phyloP scores from a whole-genome alignment of 2,329 filamentous ascomycete genomes.

The Colletotrichum lupini region DNA sequence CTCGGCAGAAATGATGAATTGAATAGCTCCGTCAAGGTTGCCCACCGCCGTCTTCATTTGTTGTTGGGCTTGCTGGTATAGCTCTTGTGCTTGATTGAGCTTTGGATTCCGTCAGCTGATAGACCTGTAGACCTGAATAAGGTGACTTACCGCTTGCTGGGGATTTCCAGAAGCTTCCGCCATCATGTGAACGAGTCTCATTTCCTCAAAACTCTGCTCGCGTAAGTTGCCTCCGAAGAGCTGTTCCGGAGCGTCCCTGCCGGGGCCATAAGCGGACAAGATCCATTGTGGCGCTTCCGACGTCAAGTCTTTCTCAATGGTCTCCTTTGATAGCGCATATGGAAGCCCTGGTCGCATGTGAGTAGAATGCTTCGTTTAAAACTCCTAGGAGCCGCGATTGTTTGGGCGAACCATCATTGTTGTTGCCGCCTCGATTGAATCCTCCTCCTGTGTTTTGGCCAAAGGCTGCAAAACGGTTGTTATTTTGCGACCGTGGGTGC shows the following conservation, averaged over 20 bases:
- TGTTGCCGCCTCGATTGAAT: constrained; percentile 32
- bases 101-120: constrained; percentile 43
- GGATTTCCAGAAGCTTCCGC: constrained; percentile 70
- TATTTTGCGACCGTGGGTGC: constrained; percentile 53
- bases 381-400: no score
- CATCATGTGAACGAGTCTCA: constrained; percentile 78
- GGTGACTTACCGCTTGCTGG: constrained; percentile 58
- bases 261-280: constrained; percentile 86
- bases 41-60: constrained; percentile 79
- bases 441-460: constrained; percentile 32
- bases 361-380: neutral
- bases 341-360: constrained; percentile 37
- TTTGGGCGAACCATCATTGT: constrained; percentile 29
- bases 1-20: constrained; percentile 73
- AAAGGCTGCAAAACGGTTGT: constrained; percentile 37
- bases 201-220: constrained; percentile 90
- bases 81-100: constrained; percentile 68
- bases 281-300: constrained; percentile 84
- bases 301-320: constrained; percentile 74
- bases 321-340: constrained; percentile 66
- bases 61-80: constrained; percentile 73
- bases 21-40: constrained; percentile 77
- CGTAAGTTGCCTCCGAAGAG: constrained; percentile 82
- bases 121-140: neutral
- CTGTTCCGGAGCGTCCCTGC: constrained; percentile 80